Conservation (phyloP, 805 yeast genomes). For the Kuraishia floccosa region DNA sequence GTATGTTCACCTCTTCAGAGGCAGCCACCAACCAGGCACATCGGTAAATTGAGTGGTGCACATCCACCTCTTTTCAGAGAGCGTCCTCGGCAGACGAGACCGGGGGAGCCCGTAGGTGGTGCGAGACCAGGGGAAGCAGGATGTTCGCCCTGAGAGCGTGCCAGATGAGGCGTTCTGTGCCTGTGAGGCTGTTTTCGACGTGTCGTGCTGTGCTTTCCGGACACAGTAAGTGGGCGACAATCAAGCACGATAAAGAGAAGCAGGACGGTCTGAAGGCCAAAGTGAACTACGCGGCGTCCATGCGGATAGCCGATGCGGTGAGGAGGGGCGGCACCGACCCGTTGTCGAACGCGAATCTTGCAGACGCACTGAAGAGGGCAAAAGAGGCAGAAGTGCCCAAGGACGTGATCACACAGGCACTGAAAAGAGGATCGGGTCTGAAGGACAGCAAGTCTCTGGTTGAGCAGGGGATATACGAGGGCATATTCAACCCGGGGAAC, state of each 20-base stretch:
- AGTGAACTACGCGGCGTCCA: slow-evolving; percentile 59
- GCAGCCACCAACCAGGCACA: too few relatives aligned
- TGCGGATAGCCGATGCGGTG: slow-evolving; percentile 65
- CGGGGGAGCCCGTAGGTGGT: too few relatives aligned
- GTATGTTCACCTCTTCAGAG: too few relatives aligned
- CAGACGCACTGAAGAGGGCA: slow-evolving; percentile 71
- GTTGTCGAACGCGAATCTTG: slow-evolving; percentile 44
- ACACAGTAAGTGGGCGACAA: slow-evolving; percentile 92
- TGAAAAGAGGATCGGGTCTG: slow-evolving; percentile 75
- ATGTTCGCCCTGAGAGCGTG: too few relatives aligned
- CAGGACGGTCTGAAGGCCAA: slow-evolving; percentile 74
- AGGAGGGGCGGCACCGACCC: slow-evolving; percentile 65
- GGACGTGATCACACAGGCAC: slow-evolving; percentile 77
- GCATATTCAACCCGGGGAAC: slow-evolving; percentile 89
- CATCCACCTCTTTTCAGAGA: too few relatives aligned
- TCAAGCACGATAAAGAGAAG: slow-evolving; percentile 88
- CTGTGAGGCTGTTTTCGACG: too few relatives aligned
- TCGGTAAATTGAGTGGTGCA: too few relatives aligned
- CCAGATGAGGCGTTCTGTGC: too few relatives aligned
- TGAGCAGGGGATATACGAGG: slow-evolving; percentile 67
- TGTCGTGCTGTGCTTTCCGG: slow-evolving; percentile 39
- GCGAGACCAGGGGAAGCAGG: too few relatives aligned
- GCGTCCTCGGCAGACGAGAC: too few relatives aligned
- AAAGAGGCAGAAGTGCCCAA: slow-evolving; percentile 67
- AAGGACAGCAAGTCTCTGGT: slow-evolving; percentile 29